phyloP scores from a whole-genome alignment of 106 monocot species.

The Iris macrosiphon region DNA sequence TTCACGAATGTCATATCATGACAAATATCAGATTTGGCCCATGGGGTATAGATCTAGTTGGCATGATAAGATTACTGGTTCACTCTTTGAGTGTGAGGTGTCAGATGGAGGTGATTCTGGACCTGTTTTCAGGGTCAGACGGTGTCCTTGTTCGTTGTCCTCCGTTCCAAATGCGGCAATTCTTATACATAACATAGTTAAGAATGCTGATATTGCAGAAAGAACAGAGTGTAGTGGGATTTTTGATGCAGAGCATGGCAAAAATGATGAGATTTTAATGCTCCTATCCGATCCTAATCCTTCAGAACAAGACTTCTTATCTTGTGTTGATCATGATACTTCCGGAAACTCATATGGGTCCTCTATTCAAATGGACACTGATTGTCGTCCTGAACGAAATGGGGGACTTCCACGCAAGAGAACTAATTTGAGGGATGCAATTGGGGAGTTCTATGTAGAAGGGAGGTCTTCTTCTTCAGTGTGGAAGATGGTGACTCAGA shows the following conservation, averaged over 20 bases:
- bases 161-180: conserved; percentile 43
- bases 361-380: conserved; percentile 11
- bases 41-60: conserved; percentile 72
- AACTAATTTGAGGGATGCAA: conserved; percentile 26
- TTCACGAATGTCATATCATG: conserved; percentile 50
- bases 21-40: conserved; percentile 68
- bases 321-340: conserved; percentile 24
- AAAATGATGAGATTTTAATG: conserved; percentile 41
- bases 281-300: conserved; percentile 47
- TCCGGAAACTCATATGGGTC: background rate
- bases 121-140: conserved; percentile 65
- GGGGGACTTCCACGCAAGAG: background rate
- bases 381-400: background rate
- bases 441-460: conserved; percentile 71
- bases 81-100: conserved; percentile 75
- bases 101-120: conserved; percentile 72
- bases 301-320: conserved; percentile 30
- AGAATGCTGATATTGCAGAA: conserved; percentile 16
- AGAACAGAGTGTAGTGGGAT: conserved; percentile 10
- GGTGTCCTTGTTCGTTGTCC: conserved; percentile 51
- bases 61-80: conserved; percentile 85
- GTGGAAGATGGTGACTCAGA: conserved; percentile 65
- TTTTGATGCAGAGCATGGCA: conserved; percentile 18
- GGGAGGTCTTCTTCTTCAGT: conserved; percentile 62
- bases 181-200: conserved; percentile 26